Conservation (phyloP, 768 basidiomycete genomes). For the Psilocybe sp. region DNA sequence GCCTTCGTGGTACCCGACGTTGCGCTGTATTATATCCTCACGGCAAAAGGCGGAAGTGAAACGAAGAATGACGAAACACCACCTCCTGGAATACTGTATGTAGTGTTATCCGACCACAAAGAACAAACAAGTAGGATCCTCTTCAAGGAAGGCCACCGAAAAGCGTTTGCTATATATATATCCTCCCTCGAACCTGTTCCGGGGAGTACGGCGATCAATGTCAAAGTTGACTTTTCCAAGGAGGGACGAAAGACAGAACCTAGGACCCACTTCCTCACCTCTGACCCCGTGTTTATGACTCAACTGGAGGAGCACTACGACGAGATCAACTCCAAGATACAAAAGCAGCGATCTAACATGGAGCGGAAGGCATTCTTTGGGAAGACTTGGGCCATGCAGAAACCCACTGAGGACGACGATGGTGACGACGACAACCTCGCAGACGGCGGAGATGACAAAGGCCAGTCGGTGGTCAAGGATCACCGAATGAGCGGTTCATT, state of each 20-base stretch:
- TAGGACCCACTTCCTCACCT: slow-evolving; percentile 6
- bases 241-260: background rate
- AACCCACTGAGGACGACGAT: background rate
- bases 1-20: slow-evolving; percentile 1
- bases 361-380: slow-evolving; percentile 1
- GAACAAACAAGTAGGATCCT: slow-evolving; percentile 9
- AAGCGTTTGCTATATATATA: slow-evolving; percentile 2
- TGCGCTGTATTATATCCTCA: slow-evolving; percentile 7
- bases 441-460: background rate
- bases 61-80: background rate
- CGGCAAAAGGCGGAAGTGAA: background rate
- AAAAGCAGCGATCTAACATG: background rate
- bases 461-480: too few relatives aligned
- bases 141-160: background rate
- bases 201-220: background rate
- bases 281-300: slow-evolving; percentile 6
- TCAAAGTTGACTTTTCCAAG: slow-evolving; percentile 1
- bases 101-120: slow-evolving; percentile 7
- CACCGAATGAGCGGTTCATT: background rate
- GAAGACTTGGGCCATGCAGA: slow-evolving; percentile 3
- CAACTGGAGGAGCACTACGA: slow-evolving; percentile 4
- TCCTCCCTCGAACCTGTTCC: background rate
- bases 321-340: background rate
- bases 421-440: background rate
- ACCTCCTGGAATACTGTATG: slow-evolving; percentile 5